Evolutionary conservation across 352 stramenopile species (phyloP), one percentile per base, ranked within the genome.

Genomic region (Peronospora tabacina): DNA sequence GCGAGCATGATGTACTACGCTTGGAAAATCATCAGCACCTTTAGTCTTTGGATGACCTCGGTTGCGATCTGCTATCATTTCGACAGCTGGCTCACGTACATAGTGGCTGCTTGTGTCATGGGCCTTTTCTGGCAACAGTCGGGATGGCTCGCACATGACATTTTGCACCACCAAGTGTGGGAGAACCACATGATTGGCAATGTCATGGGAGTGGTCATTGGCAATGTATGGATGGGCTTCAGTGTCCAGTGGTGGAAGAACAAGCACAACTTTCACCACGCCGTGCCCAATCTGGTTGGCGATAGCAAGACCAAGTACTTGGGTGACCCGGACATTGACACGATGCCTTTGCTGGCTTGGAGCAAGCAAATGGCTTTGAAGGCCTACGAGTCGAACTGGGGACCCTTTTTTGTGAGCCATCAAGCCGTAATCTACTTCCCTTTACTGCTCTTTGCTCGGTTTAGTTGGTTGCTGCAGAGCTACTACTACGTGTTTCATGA

Each of bases 221-320:
- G 96, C 38, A 92, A 98, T 73, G 55, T 98, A 6, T 97, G 95
- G 87, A 96, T 98, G 79, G 96, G 95, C 41, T 98, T 98, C 71
- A 97, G 85, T 41, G 92, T 98, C 41, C 76, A 89, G 49, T 97
- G 90, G 93, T 98, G 90, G 93, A 98, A 98, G 66, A 98, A 97
- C 77, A 97, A 98, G 78, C 96, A 99, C 82, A 99, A 98, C 69
- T 96, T 94, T 42, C 96, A 99, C 76, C 95, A 99, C 70, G 93
- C 95, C 15, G 94, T 98, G 33, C 94, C 96, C 20, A 99, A 99
- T 72, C 70, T 98, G 33, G 88, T 98, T 67, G 94, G 88, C 37
- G 87, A 87, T 52, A 69, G 66, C 13, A 84, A 87, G 17, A 76
- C 90, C 29, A 68, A 75, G 28, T 85, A 80, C 44, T 57, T 80